phyloP scores from a whole-genome alignment of 495 filamentous ascomycete species.

The Mycothermus thermophilus region DNA sequence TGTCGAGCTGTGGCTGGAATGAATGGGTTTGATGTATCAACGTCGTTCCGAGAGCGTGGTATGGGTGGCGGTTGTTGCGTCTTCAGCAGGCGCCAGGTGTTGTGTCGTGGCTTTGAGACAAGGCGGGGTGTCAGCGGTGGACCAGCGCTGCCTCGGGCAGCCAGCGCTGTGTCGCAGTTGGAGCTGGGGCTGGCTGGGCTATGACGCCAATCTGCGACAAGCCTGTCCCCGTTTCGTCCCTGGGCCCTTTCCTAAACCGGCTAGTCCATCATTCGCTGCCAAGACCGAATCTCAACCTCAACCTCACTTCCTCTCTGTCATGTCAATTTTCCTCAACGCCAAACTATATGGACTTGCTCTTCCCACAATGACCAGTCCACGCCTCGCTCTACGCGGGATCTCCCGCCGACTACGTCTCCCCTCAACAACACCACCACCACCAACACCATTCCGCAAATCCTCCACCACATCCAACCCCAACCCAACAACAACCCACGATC shows the following conservation, averaged over 20 bases:
- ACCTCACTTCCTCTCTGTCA: neutral
- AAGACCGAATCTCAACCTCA: neutral
- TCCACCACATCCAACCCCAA: slow-evolving; percentile 1
- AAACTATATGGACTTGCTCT: too few relatives aligned
- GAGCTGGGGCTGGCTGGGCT: too few relatives aligned
- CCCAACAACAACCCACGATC: slow-evolving; percentile 3
- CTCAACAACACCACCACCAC: slow-evolving; percentile 4
- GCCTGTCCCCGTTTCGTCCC: neutral
- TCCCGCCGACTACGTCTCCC: neutral
- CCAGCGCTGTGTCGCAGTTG: too few relatives aligned
- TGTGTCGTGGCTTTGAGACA: too few relatives aligned
- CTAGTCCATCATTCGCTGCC: neutral
- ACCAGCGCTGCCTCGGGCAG: too few relatives aligned
- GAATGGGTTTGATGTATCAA: too few relatives aligned
- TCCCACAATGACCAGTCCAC: neutral
- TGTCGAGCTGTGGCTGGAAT: too few relatives aligned
- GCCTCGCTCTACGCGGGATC: slow-evolving; percentile 1
- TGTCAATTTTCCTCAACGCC: slow-evolving; percentile 1
- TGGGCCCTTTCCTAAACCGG: neutral
- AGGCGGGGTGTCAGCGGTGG: too few relatives aligned
- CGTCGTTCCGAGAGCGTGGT: too few relatives aligned
- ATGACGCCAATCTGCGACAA: slow-evolving; percentile 1
- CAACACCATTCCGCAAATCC: slow-evolving; percentile 2
- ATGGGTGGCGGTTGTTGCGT: too few relatives aligned
- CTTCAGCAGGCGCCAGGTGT: too few relatives aligned